Base-by-base conservation (phyloP, 2,329 filamentous ascomycete species). In the Arthrobotrys entomopaga region DNA sequence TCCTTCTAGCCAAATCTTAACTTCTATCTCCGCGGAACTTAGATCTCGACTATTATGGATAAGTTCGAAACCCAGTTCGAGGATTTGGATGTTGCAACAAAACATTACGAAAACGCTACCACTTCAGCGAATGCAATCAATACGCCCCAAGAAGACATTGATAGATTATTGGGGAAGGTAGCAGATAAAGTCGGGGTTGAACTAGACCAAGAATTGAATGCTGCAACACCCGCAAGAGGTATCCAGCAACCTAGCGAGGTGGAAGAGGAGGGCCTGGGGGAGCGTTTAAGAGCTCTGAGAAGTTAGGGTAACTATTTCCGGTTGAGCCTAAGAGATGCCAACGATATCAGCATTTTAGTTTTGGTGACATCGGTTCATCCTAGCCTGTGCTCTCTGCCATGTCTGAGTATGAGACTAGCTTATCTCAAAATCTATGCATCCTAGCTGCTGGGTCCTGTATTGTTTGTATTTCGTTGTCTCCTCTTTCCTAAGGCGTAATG, bases 151-250 rank as follows among this genome's bases (percentile, higher is more conserved):
- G 92, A 96, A 78, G 92, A 93, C 77, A 92, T 96, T 1, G 92
- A 96, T 81, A 89, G 92, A 77, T 83, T 96, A 76, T 90, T 96
- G 82, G 90, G 88, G 77, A 91, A 96, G 82, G 87, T 95, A 49
- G 92, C 92, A 76, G 93, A 96, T 81, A 92, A 96, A 81, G 92
- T 91, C 8, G 93, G 93, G 63, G 87, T 97, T 60, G 91, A 95
- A 82, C 84, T 96, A 75, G 88, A 88, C 77, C 87, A 90, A 80
- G 91, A 95, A 82, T 88, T 96, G 78, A 84, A 85, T 24, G 88
- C 89, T 53, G 86, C 89, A 6, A 83, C 86, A 13, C 84, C 86
- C 0, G 83, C 86, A 16, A 85, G 85, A 79, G 83, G 83, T 3
- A 85, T 86, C 81, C 85, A 85, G 70, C 90, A 91, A 76, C 90